phyloP scores from a whole-genome alignment of 1,284 basidiomycete genomes.

The Meira miltonrushii region DNA sequence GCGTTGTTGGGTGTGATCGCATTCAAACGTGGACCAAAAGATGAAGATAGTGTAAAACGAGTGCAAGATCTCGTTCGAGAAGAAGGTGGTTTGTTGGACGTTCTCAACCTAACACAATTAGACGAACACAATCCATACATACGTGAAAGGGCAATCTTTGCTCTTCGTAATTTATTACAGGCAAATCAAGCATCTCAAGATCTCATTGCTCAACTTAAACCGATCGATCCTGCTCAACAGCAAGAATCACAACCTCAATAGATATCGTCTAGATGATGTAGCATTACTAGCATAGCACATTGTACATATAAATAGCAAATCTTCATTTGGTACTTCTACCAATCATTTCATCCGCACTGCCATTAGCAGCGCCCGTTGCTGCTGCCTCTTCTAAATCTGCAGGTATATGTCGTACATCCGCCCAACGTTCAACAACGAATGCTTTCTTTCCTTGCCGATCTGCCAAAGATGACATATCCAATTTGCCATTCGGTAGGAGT shows the following conservation, averaged over 20 bases:
- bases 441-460: not conserved
- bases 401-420: constrained; percentile 8
- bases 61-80: constrained; percentile 42
- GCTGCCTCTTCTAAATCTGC: constrained; percentile 2
- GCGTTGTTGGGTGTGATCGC: constrained; percentile 28
- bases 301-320: not conserved
- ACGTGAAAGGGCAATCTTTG: constrained; percentile 47
- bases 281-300: not conserved
- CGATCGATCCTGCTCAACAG: constrained; percentile 10
- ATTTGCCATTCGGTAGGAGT: not conserved
- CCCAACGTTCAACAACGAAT: constrained; percentile 7
- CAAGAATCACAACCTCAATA: not conserved
- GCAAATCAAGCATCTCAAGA: constrained; percentile 36
- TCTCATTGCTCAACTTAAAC: constrained; percentile 28
- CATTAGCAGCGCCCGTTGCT: not conserved
- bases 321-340: not conserved
- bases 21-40: constrained; percentile 1
- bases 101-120: constrained; percentile 42
- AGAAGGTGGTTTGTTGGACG: constrained; percentile 36
- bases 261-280: not conserved
- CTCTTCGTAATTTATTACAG: constrained; percentile 39
- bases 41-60: constrained; percentile 15
- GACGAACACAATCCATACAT: constrained; percentile 48
- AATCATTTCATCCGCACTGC: constrained; percentile 6
- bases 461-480: not conserved